Conservation (phyloP, 164 flowering plant species). For the Paratinospora sagittata region DNA sequence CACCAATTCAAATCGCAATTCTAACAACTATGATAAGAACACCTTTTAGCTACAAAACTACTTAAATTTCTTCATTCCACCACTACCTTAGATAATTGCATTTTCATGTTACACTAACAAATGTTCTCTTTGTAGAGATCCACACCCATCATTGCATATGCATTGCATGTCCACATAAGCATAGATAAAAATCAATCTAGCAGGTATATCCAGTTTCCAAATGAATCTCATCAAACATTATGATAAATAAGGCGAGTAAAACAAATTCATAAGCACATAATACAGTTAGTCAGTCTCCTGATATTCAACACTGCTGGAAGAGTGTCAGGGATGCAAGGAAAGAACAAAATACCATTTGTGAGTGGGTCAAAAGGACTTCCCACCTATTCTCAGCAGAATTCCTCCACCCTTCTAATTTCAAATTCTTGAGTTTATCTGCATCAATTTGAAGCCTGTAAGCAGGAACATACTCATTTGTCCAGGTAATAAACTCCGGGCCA, state of each 20-base stretch:
- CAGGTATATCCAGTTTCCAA: background rate
- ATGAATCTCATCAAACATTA: background rate
- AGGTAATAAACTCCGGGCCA: constrained; percentile 61
- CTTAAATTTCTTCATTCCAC: too few species aligned
- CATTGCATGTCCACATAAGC: too few species aligned
- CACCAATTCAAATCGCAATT: too few species aligned
- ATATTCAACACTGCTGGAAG: background rate
- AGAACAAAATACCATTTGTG: constrained; percentile 76
- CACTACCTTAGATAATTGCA: too few species aligned
- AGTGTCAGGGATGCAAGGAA: constrained; percentile 16
- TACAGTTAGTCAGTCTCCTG: background rate
- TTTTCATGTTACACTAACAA: too few species aligned
- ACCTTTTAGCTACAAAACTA: too few species aligned
- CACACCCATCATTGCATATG: too few species aligned
- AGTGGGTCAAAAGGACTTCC: constrained; percentile 88
- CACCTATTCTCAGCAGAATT: constrained; percentile 48
- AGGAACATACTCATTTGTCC: constrained; percentile 70
- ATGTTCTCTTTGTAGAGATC: too few species aligned
- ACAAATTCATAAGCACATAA: background rate
- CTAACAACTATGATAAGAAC: too few species aligned
- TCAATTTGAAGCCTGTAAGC: constrained; percentile 65
- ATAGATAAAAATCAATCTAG: too few species aligned
- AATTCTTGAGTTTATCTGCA: constrained; percentile 28
- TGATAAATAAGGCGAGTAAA: background rate
- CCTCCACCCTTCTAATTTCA: constrained; percentile 69